These are phyloP conservation scores for Neopestalotiopsis sp. DNA, from an alignment of 2,329 filamentous ascomycete genomes.

Conservation along the genomic window DNA sequence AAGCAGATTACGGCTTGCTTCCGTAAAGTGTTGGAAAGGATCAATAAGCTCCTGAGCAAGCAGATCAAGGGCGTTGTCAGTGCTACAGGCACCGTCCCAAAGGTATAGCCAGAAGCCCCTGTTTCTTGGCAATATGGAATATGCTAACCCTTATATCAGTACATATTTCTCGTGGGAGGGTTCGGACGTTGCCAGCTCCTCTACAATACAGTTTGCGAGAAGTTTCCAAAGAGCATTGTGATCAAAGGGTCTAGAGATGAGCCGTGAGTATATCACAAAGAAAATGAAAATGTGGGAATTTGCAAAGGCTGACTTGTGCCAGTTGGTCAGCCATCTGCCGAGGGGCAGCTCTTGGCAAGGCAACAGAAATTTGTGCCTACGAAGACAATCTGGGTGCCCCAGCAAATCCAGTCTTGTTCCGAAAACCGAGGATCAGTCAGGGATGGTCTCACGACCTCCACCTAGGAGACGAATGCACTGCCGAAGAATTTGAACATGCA, in stretches of 20 bases:
- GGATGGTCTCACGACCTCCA: background rate
- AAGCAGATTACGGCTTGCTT: background rate
- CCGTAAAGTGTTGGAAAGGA: background rate
- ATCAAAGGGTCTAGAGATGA: background rate
- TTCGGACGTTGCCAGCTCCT: background rate
- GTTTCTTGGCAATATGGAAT: background rate
- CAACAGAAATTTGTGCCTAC: background rate
- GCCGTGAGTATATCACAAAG: background rate
- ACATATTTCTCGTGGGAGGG: slow-evolving; percentile 3
- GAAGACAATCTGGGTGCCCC: background rate
- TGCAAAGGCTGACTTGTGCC: background rate
- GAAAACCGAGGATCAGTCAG: slow-evolving; percentile 1
- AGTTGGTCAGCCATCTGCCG: slow-evolving; percentile 8
- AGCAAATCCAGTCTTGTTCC: background rate
- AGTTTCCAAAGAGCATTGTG: background rate
- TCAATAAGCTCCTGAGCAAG: background rate
- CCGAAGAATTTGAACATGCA: background rate
- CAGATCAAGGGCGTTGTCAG: background rate
- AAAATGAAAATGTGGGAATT: background rate
- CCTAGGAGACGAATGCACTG: background rate
- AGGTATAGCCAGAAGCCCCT: background rate
- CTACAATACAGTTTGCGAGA: background rate
- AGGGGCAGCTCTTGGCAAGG: background rate
- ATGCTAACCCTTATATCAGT: background rate
- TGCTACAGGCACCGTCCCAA: background rate